Evolutionary conservation across 495 filamentous ascomycete genomes (phyloP), one percentile per base, ranked within the genome.

Genomic region (Hypoxylon fragiforme): DNA sequence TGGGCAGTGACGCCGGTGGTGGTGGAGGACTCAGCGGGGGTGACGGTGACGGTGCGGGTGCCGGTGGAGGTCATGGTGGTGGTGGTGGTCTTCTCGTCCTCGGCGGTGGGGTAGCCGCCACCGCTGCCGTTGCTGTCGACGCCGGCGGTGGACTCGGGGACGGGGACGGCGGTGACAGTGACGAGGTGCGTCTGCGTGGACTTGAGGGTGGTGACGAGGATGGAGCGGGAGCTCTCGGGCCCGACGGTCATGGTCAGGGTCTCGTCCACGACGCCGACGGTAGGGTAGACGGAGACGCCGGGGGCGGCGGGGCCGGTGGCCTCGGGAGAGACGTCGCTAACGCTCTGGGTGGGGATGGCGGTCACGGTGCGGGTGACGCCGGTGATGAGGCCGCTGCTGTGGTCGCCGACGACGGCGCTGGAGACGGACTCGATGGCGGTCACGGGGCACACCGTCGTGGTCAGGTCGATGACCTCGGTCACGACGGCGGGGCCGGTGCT

Each of bases 361-460:
- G 58, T 57, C 6, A 62, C 54, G 18, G 71, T 63, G 15, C 54
- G 54, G 14, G 65, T 69, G 9, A 66, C 34, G 44, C 70, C 71
- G 2, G 59, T 44, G 59, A 74, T 68, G 50, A 70, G 41, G 26
- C 71, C 72, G 15, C 60, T 67, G 50, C 62, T 65, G 58, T 68
- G 69, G 7, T 66, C 65, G 1, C 50, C 60, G 7, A 70, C 35
- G 16, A 77, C 44, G 50, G 72, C 73, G 45, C 65, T 72, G 26
- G 69, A 68, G 57, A 78, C 67, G 39, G 73, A 70, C 18, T 65
- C 59, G 14, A 64, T 68, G 3, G 63, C 73, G 28, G 70, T 66
- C 16, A 78, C 70, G 32, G 75, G 76, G 70, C 75, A 78, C 49
- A 77, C 69, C 16, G 71, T 72, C 26, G 67, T 65, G 30, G 74